Conservation (phyloP, 371 early-diverging fungal genomes). For the Syncephalastrum sp. region DNA sequence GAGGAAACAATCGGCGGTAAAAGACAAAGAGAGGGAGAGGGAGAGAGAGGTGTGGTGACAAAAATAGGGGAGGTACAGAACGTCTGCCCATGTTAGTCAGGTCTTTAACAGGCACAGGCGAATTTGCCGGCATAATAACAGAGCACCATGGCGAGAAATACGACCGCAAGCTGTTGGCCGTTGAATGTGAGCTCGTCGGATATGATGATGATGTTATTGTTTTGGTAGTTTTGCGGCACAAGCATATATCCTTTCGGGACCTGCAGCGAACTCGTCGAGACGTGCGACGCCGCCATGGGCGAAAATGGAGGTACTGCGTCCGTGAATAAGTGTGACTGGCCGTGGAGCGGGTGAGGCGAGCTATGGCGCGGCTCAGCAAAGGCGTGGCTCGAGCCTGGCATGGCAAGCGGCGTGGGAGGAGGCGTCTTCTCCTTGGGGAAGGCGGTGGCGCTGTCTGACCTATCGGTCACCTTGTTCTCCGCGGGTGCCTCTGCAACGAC, state of each 20-base stretch:
- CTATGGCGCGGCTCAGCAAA: too few species aligned
- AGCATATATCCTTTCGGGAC: constrained; percentile 49
- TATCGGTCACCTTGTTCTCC: too few species aligned
- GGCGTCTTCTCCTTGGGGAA: too few species aligned
- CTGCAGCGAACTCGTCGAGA: constrained; percentile 12
- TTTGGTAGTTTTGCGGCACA: constrained; percentile 42
- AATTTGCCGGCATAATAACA: constrained; percentile 55
- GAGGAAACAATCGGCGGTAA: too few species aligned
- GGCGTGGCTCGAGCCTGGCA: too few species aligned
- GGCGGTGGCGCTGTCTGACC: too few species aligned
- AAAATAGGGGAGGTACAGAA: too few species aligned
- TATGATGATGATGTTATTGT: constrained; percentile 44
- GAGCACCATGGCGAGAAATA: constrained; percentile 49
- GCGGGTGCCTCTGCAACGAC: too few species aligned
- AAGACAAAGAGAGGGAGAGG: too few species aligned
- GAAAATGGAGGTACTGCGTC: not conserved
- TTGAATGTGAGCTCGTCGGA: constrained; percentile 51
- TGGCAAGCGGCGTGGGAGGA: too few species aligned
- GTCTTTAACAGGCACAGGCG: constrained; percentile 26
- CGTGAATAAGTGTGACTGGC: not conserved
- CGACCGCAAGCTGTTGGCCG: constrained; percentile 47
- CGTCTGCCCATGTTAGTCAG: not conserved
- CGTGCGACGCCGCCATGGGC: constrained; percentile 8
- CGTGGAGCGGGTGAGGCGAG: not conserved
- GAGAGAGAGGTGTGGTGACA: too few species aligned